Percentiles rank a stretch among this genome's conserved stretches.
Evolutionary conservation across 805 yeast genomes (phyloP).

Genomic region (Suhomyces sp.): DNA sequence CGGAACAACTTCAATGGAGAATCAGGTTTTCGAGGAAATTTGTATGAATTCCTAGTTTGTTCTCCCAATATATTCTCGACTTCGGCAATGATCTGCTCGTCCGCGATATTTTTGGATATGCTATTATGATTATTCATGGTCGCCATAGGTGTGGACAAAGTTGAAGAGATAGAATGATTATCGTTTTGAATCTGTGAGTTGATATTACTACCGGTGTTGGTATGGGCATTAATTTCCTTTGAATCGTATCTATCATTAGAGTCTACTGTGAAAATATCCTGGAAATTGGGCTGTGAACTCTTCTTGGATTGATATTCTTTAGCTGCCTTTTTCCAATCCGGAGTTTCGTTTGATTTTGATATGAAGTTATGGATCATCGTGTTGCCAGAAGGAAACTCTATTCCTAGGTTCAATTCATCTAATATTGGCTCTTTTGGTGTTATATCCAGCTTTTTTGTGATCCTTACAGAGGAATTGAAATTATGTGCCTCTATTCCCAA

Average conservation of each 20-base stretch:
- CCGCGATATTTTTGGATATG: constrained; percentile 3
- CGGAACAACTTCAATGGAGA: constrained; percentile 44
- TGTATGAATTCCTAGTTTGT: constrained; percentile 18
- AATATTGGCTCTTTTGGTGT: constrained; percentile 1
- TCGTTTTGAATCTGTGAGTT: constrained; percentile 5
- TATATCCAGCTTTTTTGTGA: constrained; percentile 14
- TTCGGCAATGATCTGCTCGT: constrained; percentile 12
- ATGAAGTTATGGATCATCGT: constrained; percentile 35
- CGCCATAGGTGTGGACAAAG: constrained; percentile 39
- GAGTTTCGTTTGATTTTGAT: constrained; percentile 20
- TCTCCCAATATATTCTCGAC: constrained; percentile 24
- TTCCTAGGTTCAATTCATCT: constrained; percentile 14
- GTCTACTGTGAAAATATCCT: constrained; percentile 33
- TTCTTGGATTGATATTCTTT: constrained; percentile 27
- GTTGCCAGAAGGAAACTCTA: constrained; percentile 23
- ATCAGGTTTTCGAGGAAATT: constrained; percentile 26
- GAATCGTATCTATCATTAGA: constrained; percentile 14
- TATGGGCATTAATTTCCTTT: constrained; percentile 5
- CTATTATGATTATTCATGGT: constrained; percentile 15
- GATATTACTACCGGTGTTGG: constrained; percentile 3
- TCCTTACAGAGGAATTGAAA: constrained; percentile 26
- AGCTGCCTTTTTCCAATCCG: constrained; percentile 36
- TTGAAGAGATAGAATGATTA: constrained; percentile 30
- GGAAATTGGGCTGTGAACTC: constrained; percentile 26
- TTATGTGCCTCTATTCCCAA: constrained; percentile 12